Conservation (phyloP, 768 basidiomycete species). For the Boletus eberwhitei region DNA sequence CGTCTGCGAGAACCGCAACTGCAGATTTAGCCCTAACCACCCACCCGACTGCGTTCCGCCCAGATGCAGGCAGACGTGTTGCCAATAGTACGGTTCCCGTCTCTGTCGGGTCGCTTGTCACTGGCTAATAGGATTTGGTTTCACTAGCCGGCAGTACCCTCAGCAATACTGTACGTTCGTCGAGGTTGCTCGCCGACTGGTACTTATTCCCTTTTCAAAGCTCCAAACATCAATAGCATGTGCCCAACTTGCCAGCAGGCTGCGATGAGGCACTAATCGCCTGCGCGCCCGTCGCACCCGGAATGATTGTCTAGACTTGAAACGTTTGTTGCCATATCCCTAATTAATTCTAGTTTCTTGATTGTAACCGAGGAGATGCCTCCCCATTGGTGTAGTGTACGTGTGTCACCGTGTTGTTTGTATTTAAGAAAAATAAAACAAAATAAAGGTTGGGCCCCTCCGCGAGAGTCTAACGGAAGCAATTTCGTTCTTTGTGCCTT, state of each 20-base stretch:
- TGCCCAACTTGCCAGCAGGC: slow-evolving; percentile 41
- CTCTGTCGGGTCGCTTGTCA: slow-evolving; percentile 8
- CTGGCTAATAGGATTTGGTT: neutral
- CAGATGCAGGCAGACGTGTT: slow-evolving; percentile 42
- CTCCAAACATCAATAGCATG: slow-evolving; percentile 39
- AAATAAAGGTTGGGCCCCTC: slow-evolving; percentile 9
- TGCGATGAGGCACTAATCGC: slow-evolving; percentile 23
- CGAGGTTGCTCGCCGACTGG: neutral
- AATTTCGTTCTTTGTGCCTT: slow-evolving; percentile 19
- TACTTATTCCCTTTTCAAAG: slow-evolving; percentile 23
- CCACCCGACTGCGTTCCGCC: slow-evolving; percentile 41
- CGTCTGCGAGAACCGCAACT: slow-evolving; percentile 41
- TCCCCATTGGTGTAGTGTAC: slow-evolving; percentile 19
- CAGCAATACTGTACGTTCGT: slow-evolving; percentile 43
- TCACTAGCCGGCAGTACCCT: slow-evolving; percentile 40
- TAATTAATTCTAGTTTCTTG: slow-evolving; percentile 27
- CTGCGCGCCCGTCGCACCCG: neutral
- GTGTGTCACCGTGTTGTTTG: neutral
- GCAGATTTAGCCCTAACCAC: slow-evolving; percentile 56
- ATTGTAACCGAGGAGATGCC: slow-evolving; percentile 26
- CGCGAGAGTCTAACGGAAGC: slow-evolving; percentile 30
- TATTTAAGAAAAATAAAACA: slow-evolving; percentile 1
- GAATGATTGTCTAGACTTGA: slow-evolving; percentile 12
- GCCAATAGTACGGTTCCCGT: slow-evolving; percentile 42
- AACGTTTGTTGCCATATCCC: slow-evolving; percentile 12